Conservation (phyloP, 2,329 filamentous ascomycete species). For the Aspergillus alliaceus region DNA sequence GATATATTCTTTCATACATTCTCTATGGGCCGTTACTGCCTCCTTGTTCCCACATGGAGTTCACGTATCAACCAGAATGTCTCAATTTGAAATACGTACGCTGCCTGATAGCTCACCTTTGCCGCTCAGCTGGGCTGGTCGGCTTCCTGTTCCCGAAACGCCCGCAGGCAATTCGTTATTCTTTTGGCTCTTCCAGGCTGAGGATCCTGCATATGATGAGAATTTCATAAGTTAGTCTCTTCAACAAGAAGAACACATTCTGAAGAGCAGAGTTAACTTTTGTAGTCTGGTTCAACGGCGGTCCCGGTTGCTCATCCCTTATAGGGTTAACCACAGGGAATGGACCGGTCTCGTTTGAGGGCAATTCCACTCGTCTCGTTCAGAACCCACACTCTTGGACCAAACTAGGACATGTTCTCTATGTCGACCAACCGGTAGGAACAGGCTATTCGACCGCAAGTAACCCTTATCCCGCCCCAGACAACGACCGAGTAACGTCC, state of each 20-base stretch:
- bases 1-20: conserved; percentile 22
- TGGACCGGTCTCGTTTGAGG: conserved; percentile 11
- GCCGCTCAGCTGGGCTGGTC: conserved; percentile 36
- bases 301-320: conserved; percentile 37
- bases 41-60: conserved; percentile 8
- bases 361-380: conserved; percentile 22
- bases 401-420: conserved; percentile 35
- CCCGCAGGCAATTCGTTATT: conserved; percentile 33
- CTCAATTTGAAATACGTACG: conserved; percentile 29
- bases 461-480: conserved; percentile 25
- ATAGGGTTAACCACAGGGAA: conserved; percentile 26
- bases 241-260: neutral
- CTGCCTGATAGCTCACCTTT: conserved; percentile 30
- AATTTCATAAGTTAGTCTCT: conserved; percentile 33
- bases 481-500: conserved; percentile 29
- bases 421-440: conserved; percentile 40
- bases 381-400: conserved; percentile 31
- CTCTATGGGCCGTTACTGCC: conserved; percentile 16
- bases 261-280: neutral
- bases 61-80: conserved; percentile 5
- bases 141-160: conserved; percentile 29
- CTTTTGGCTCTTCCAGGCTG: conserved; percentile 39
- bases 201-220: conserved; percentile 30
- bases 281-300: conserved; percentile 39
- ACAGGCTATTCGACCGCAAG: conserved; percentile 36